Percentiles rank a stretch among this genome's conserved stretches.
These are phyloP conservation scores for Ananas comosus DNA, from an alignment of 176 grass and related monocot species.

Conservation along the genomic window DNA sequence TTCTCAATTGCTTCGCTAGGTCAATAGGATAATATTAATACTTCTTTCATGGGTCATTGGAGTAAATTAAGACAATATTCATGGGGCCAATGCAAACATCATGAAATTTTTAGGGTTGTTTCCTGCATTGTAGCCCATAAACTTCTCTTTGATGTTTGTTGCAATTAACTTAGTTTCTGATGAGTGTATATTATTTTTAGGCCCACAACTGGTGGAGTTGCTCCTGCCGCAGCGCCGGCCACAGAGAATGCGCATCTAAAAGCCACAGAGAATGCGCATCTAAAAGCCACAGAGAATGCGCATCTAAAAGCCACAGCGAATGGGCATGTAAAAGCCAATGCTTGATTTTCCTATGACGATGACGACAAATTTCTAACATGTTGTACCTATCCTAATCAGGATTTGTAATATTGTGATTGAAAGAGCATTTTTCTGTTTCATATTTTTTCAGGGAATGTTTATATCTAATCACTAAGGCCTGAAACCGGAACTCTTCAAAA, in stretches of 20 bases:
- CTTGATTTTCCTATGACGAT: too few relatives aligned
- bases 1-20: background rate
- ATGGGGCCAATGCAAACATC: too few relatives aligned
- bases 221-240: conserved; percentile 23
- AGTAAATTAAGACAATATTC: too few relatives aligned
- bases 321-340: background rate
- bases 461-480: too few relatives aligned
- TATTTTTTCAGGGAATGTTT: too few relatives aligned
- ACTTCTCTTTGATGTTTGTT: background rate
- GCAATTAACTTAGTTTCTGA: background rate
- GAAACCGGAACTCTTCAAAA: too few relatives aligned
- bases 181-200: conserved; percentile 20
- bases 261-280: conserved; percentile 1
- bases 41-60: background rate
- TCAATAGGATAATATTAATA: background rate
- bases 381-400: too few relatives aligned
- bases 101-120: background rate
- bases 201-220: conserved; percentile 58
- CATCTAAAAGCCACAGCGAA: background rate
- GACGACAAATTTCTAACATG: too few relatives aligned
- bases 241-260: conserved; percentile 16
- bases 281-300: conserved; percentile 8
- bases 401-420: too few relatives aligned
- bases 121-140: background rate
- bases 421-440: too few relatives aligned